Evolutionary conservation across 2,329 filamentous ascomycete genomes (phyloP), one percentile per base, ranked within the genome.

Genomic region (Colletotrichum sp.): DNA sequence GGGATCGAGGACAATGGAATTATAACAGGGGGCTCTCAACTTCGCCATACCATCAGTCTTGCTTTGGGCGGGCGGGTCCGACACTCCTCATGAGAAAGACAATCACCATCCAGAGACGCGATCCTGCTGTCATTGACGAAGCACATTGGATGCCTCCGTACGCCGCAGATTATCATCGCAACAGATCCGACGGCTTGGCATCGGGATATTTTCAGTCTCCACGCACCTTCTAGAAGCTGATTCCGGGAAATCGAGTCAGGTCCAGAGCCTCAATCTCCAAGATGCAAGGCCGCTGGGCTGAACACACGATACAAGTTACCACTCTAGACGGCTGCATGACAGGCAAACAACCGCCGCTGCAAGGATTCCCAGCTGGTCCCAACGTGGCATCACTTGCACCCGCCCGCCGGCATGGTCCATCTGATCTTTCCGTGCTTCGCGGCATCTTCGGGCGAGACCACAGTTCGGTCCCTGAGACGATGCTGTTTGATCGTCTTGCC

Each of bases 401-500:
- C 26, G 9, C 12, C 7, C 36, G 13, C n/a, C 68, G 60, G 18
- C 49, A 66, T 66, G 10, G 30, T 6, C 15, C 68, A 52, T 71
- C 69, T 72, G 62, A 75, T 71, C 36, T 75, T 63, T 32, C 30
- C 52, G 36, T 39, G 36, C 63, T 28, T 30, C 62, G 30, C 28
- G 55, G 26, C 15, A 24, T n/a, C 59, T 32, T 65, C 69, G 69
- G 59, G 59, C 39, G 59, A 65, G 39, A 71, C 69, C 69, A 36
- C 30, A 64, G 21, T 65, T 71, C 36, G 21, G 72, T 24, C 70
- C 60, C 60, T 76, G 65, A 66, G 75, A 77, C 75, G 60, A 49
- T 63, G 71, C 26, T 49, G 71, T 75, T 75, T 75, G 65, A 75
- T 77, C 66, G 26, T 60, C 59, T 67, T 15, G 21, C 36, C 60